These are phyloP conservation scores for Laetiporus sulphureus DNA, from an alignment of 1,284 basidiomycete genomes.

Conservation along the genomic window DNA sequence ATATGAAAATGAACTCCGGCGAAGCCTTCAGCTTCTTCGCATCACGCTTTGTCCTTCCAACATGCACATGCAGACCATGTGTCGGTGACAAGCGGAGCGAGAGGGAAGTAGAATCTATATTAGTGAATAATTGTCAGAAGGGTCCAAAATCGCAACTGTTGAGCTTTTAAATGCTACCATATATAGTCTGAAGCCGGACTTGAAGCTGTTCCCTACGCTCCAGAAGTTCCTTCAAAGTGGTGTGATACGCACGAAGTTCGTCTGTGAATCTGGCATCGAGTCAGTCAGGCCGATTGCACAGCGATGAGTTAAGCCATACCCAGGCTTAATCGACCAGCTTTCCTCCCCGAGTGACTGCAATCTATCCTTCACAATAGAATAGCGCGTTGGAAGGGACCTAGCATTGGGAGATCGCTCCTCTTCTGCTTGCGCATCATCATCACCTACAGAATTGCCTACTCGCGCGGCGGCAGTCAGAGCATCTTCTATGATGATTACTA, in stretches of 20 bases:
- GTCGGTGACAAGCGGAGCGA: constrained; percentile 61
- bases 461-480: constrained; percentile 38
- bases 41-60: constrained; percentile 58
- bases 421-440: no score
- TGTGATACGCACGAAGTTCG: constrained; percentile 50
- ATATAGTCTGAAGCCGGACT: constrained; percentile 42
- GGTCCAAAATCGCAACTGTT: no score
- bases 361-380: no score
- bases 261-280: constrained; percentile 57
- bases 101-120: constrained; percentile 60
- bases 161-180: no score
- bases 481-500: constrained; percentile 54
- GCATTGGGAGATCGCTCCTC: no score
- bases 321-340: constrained; percentile 63
- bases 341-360: no score
- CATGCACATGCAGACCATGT: constrained; percentile 71
- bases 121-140: constrained; percentile 4
- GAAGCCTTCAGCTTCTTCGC: constrained; percentile 40
- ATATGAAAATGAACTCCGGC: constrained; percentile 46
- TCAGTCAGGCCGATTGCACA: background rate
- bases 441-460: no score
- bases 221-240: constrained; percentile 38
- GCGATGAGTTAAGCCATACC: constrained; percentile 36
- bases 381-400: no score
- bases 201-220: constrained; percentile 47